Conservation (phyloP, 2,329 filamentous ascomycete species). For the Cladosporium sp. region DNA sequence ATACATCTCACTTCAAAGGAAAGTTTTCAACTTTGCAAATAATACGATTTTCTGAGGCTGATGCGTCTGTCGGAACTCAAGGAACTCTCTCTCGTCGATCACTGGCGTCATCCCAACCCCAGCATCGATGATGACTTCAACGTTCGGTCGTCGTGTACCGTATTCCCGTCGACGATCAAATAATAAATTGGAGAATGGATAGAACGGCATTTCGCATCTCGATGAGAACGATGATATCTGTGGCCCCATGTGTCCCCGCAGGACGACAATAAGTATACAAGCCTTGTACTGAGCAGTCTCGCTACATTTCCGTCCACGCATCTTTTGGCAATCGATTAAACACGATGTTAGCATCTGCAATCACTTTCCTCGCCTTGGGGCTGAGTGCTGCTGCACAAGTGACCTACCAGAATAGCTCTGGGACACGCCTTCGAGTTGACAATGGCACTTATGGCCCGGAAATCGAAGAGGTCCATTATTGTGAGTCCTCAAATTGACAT, state of each 20-base stretch:
- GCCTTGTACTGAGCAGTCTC: neutral
- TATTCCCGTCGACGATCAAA: neutral
- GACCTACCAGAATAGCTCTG: constrained; percentile 25
- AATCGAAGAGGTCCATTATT: constrained; percentile 49
- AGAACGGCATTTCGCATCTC: neutral
- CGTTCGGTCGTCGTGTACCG: too few species aligned
- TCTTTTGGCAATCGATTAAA: neutral
- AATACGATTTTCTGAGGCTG: too few species aligned
- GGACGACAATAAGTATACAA: neutral
- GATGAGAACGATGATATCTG: neutral
- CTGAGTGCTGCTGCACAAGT: constrained; percentile 12
- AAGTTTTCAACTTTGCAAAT: too few species aligned
- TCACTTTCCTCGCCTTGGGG: constrained; percentile 11
- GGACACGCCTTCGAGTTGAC: constrained; percentile 40
- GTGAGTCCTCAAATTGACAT: too few species aligned
- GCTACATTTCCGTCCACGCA: too few species aligned
- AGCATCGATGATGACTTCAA: too few species aligned
- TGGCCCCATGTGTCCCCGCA: neutral
- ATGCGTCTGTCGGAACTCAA: too few species aligned
- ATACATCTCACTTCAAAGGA: too few species aligned
- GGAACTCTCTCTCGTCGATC: too few species aligned
- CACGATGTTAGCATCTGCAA: neutral
- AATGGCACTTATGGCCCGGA: constrained; percentile 46
- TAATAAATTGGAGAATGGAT: too few species aligned
- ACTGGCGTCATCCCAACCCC: too few species aligned